A percentile compares a stretch with the other conserved stretches of the same genome.
Evolutionary conservation across 345 rosid species (phyloP).

Genomic region (Rhodamnia argentea): DNA sequence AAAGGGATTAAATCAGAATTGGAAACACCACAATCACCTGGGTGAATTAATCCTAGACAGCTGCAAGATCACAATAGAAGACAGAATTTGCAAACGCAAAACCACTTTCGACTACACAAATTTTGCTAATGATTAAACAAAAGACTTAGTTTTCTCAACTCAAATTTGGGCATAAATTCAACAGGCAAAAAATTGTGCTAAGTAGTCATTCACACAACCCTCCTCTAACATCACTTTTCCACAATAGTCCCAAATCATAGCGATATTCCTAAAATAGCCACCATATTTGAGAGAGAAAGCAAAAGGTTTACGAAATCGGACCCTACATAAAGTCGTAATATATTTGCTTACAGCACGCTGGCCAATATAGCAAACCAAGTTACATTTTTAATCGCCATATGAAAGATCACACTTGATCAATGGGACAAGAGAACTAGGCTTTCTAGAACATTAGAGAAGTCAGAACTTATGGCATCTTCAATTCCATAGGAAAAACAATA

Average conservation of each 20-base stretch:
- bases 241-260: not conserved
- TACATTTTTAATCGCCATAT: not conserved
- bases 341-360: not conserved
- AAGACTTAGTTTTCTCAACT: not conserved
- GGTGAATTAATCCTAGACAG: not conserved
- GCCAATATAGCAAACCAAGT: not conserved
- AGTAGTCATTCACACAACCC: not conserved
- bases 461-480: not conserved
- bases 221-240: not conserved
- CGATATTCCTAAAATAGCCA: not conserved
- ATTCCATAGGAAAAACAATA: not conserved
- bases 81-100: not conserved
- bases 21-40: not conserved
- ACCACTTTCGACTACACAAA: not conserved
- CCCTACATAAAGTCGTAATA: not conserved
- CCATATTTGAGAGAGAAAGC: not conserved
- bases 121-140: not conserved
- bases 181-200: not conserved
- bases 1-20: not conserved
- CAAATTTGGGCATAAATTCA: not conserved
- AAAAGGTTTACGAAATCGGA: not conserved
- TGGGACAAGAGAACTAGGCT: not conserved
- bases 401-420: not conserved
- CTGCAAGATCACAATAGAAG: not conserved
- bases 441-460: not conserved